These are phyloP conservation scores for Cercospora nicotianae DNA, from an alignment of 2,329 filamentous ascomycete genomes.

Conservation along the genomic window DNA sequence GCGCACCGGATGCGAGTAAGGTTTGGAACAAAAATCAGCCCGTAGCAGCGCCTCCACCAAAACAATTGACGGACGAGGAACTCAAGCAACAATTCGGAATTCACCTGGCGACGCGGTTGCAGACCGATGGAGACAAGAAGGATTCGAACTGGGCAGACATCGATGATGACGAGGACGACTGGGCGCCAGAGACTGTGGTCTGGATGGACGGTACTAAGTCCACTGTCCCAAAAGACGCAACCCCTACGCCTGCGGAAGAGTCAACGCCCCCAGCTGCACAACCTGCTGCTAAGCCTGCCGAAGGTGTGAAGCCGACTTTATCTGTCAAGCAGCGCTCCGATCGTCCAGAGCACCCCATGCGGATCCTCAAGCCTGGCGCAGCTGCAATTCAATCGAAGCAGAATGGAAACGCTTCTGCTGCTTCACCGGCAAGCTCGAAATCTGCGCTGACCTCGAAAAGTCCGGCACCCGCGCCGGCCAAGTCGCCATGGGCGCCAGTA, in stretches of 20 bases:
- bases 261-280: conserved; percentile 25
- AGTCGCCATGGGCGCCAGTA: conserved; percentile 87
- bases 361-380: conserved; percentile 52
- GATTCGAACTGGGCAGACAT: conserved; percentile 88
- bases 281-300: conserved; percentile 29
- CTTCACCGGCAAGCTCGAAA: conserved; percentile 52
- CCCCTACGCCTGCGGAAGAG: conserved; percentile 22
- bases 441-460: conserved; percentile 73
- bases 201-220: conserved; percentile 89
- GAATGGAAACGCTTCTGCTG: conserved; percentile 55
- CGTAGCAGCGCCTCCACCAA: conserved; percentile 66
- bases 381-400: conserved; percentile 42
- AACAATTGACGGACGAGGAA: conserved; percentile 84
- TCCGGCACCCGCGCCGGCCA: conserved; percentile 67
- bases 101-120: conserved; percentile 75
- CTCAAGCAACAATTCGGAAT: conserved; percentile 81
- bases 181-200: conserved; percentile 79
- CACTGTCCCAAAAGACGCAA: conserved; percentile 59
- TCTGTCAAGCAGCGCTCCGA: conserved; percentile 39
- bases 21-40: conserved; percentile 90
- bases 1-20: conserved; percentile 67
- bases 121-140: conserved; percentile 70
- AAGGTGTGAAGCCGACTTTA: conserved; percentile 33
- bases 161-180: conserved; percentile 84
- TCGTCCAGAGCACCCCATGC: conserved; percentile 45